Base-by-base conservation (phyloP, 2,329 filamentous ascomycete species). In the Alternaria consortialis region DNA sequence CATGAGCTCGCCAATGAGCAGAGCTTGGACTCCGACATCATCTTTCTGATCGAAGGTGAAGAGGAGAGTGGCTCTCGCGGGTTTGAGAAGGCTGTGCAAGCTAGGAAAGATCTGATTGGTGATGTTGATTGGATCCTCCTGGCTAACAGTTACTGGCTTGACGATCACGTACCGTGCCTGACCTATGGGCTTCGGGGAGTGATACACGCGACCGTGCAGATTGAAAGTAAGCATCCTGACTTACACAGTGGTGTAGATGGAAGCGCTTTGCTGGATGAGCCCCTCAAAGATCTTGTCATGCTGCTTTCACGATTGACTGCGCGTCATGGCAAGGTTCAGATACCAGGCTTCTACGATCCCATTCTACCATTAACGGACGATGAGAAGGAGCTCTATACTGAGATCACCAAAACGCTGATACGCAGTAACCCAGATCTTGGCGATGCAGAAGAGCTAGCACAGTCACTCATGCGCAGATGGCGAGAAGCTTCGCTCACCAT, bases 111-210 rank as follows among this genome's bases (percentile, higher is more conserved):
- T 13, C 85, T 92, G 25, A 97, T 99, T 69, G 95, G 95, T 1
- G 85, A 92, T 9, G 89, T 99, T 2, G 94, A 99, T 79, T 98
- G 95, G 84, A 95, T 99, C 56, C 82, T 99, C 32, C 83, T 99
- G 37, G 94, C 95, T 23, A 99, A 99, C 82, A 97, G 94, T 79
- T 99, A 99, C 82, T 99, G 95, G 95, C 85, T 99, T 1, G 93
- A 98, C 74, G 94, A 99, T 74, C 91, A 96, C 67, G 93, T 96
- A 2, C 95, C 95, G 0, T 99, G 95, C 76, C 82, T 99, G 58
- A 99, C 95, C 0, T 99, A 99, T 64, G 95, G 95, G 1, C 85
- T 98, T 7, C 88, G 95, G 50, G 95, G 95, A 25, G 94, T 99
- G 27, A 90, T 99, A 23, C 94, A 98, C 76, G 94, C 94, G 5